phyloP scores from a whole-genome alignment of 768 basidiomycete species.

The Tylopilus subfusipes region DNA sequence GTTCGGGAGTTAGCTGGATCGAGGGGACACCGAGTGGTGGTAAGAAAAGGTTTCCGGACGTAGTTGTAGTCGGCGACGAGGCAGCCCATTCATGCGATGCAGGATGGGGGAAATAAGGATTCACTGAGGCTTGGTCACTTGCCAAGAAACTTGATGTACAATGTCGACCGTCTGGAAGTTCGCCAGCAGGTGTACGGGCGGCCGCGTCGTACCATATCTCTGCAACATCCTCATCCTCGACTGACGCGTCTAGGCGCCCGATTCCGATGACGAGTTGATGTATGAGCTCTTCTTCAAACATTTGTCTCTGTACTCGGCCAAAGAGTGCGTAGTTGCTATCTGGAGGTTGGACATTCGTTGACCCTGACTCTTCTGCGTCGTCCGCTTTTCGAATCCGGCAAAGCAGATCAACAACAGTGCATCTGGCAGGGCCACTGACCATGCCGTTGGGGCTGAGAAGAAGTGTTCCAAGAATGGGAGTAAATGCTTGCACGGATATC shows the following conservation, averaged over 20 bases:
- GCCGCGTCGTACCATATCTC: conserved; percentile 33
- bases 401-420: conserved; percentile 75
- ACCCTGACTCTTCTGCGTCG: conserved; percentile 34
- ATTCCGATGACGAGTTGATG: conserved; percentile 89
- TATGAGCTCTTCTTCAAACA: conserved; percentile 79
- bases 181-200: conserved; percentile 31
- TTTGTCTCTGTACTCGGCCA: conserved; percentile 48
- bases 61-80: conserved; percentile 21
- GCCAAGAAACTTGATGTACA: conserved; percentile 7
- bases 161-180: conserved; percentile 20
- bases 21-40: conserved; percentile 12
- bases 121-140: conserved; percentile 25
- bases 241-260: conserved; percentile 58
- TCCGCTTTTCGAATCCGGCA: conserved; percentile 65
- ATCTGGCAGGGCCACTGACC: conserved; percentile 70
- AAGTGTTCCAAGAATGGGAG: conserved; percentile 84
- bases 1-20: conserved; percentile 18
- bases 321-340: conserved; percentile 43
- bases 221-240: conserved; percentile 35
- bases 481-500: conserved; percentile 84
- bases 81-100: conserved; percentile 30
- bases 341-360: conserved; percentile 33
- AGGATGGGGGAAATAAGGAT: conserved; percentile 54
- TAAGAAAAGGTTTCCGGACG: conserved; percentile 14
- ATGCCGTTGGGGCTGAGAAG: conserved; percentile 75